phyloP scores from a whole-genome alignment of 768 basidiomycete species.

The Pleurotus eryngii region DNA sequence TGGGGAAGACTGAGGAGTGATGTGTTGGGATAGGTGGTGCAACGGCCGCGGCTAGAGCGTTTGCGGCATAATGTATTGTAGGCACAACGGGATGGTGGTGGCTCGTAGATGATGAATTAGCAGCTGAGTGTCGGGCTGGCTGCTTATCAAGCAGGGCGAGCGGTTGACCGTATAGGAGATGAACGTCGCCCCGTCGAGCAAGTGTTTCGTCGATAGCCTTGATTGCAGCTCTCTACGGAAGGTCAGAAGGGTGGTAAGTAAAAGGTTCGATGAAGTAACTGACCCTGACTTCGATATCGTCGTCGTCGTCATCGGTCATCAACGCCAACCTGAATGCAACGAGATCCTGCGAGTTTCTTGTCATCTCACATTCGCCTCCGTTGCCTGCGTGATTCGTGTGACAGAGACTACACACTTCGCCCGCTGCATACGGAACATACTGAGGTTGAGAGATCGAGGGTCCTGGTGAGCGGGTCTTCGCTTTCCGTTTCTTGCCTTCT shows the following conservation, averaged over 20 bases:
- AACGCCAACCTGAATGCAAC: constrained; percentile 69
- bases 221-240: constrained; percentile 57
- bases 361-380: constrained; percentile 56
- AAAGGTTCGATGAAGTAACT: no score
- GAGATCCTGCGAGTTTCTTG: constrained; percentile 59
- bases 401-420: constrained; percentile 59
- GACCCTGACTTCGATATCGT: no score
- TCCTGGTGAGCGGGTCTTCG: constrained; percentile 12
- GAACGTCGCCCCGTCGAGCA: constrained; percentile 47
- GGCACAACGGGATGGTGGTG: no score
- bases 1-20: neutral
- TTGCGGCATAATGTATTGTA: neutral
- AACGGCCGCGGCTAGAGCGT: neutral
- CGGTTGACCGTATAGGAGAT: constrained; percentile 63
- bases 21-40: neutral
- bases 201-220: constrained; percentile 67
- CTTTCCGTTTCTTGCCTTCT: constrained; percentile 18
- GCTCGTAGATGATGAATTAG: neutral
- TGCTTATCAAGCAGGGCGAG: constrained; percentile 46
- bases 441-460: neutral
- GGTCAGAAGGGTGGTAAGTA: neutral
- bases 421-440: neutral
- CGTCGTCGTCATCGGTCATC: constrained; percentile 44
- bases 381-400: constrained; percentile 46
- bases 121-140: constrained; percentile 4